Base-by-base conservation (phyloP, 2,329 filamentous ascomycete species). In the Intubia oerlemansii region DNA sequence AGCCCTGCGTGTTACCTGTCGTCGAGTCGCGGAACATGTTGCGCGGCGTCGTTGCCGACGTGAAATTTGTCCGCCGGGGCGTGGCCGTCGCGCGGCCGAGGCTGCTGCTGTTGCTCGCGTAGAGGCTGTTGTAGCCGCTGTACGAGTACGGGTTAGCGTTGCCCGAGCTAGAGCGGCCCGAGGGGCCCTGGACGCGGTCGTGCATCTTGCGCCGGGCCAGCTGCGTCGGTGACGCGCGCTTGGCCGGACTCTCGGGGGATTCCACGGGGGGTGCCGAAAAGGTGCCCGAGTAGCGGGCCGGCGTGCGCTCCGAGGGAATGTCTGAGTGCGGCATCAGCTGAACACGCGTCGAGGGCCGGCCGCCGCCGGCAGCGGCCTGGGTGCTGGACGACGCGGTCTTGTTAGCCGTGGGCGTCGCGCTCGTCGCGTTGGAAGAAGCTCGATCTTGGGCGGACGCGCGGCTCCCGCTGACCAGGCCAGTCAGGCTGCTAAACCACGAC, bases 181-280 rank as follows among this genome's bases (percentile, higher is more conserved):
- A 46, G 5, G 44, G 46, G 10, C 44, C 44, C 25, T 47, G 45
- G 7, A 40, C 41, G 13, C 47, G 43, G 15, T 42, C 42, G 33
- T 49, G 41, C n/a, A 51, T 43, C 34, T 45, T 50, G 10, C 48
- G 44, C 19, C 41, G 40, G 5, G 47, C 44, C 24, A 51, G 33
- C 28, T 46, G 41, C 7, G 42, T 36, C 9, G 46, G 40, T 17
- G 43, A 44, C 10, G 47, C 48, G 36, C 45, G 46, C 35, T 46
- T 44, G 23, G 38, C 38, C 19, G 46, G 44, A 34, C 45, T 47
- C 36, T 48, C 41, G 12, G 42, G 41, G 23, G 42, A 40, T 4
- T 36, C 37, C 30, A 36, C 30, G 9, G 35, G 22, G 2, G 38
- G 38, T 2, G 35, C 37, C 6, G 38, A 36, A 19, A 39, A 40